Base-by-base conservation (phyloP, 1,139 yeast species). In the Lodderomyces margitis region DNA sequence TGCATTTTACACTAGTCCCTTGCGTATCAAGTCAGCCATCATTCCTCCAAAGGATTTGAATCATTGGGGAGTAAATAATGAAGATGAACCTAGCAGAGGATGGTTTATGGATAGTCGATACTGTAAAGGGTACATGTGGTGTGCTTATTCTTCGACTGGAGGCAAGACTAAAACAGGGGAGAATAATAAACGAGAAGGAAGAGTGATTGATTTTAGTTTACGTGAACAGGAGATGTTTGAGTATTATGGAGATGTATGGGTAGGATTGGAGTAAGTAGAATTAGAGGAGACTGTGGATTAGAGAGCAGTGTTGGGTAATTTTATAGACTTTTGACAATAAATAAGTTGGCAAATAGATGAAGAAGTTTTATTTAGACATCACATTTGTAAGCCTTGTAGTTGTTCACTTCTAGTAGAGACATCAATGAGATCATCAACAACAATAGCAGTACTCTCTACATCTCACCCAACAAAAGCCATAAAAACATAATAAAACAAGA, bases 131-230 rank as follows among this genome's bases (percentile, higher is more conserved):
- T 71, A 72, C 45, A 52, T 70, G 34, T 72, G 75, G 70, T 72
- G 78, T 61, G 75, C 73, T 1, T 71, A 68, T 49, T 68, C 71
- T 31, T 47, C 56, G 12, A 59, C 71, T 43, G 77, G 77, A 34
- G 76, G 70, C 2, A 47, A 36, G 3, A 54, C 59, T 3, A 35
- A 42, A 5, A 52, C 50, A 25, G 65, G 64, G 4, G 41, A 38
- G 14, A 16, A 21, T 12, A 64, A 56, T 42, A 54, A 59, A 5
- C 60, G 57, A 38, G 32, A 42, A 1, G 70, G 71, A 6, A 47
- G 47, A 20, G 44, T 59, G 21, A 52, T 65, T 34, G 57, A 58
- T 15, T 66, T 60, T 50, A 61, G 55, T 31, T 39, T 51, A 16
- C 46, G 51, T 11, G 53, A 58, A 4, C 48, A 50, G 16, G 57